Base-by-base conservation (phyloP, 495 filamentous ascomycete species). In the Melanomma pulvis-pyrius region DNA sequence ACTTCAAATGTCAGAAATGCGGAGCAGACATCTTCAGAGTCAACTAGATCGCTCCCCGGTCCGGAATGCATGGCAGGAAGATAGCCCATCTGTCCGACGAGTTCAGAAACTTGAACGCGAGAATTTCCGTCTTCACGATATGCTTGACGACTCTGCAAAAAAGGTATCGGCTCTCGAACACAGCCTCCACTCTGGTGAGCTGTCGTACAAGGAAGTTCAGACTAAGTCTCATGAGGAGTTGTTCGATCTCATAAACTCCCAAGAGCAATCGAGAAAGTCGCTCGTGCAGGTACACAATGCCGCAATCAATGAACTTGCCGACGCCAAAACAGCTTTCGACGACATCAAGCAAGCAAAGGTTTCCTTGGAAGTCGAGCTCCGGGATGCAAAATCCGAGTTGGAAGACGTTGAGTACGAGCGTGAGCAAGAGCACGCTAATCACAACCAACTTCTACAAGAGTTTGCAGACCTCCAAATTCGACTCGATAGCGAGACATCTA, bases 161-260 rank as follows among this genome's bases (percentile, higher is more conserved):
- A 96, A 96, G 77, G 90, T 97, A 22, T 96, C 94, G 5, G 84
- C 89, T 1, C 78, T 98, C 25, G 94, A 98, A 76, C 91, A 90
- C 71, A 90, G 87, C 41, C 87, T 98, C 54, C 90, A 86, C 44
- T 89, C 87, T 28, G 96, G 94, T n/a, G 89, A 97, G 71, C 82
- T 98, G 15, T 92, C 91, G 12, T 79, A 97, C 39, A 90, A 93
- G 47, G 94, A 98, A 75, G 85, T 98, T 28, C 93, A 97, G 75
- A 90, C 93, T 1, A 92, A 89, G 73, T 96, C 91, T 1, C 92
- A 98, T 63, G 94, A 98, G 71, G 94, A 98, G 74, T 85, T 98
- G 29, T 92, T 92, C 73, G 92, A 97, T 59, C 80, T 97, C 52
- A 90, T 98, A 74, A 96, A 92, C 75, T 92, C 89, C 49, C 94